Base-by-base conservation (phyloP, 2,329 filamentous ascomycete species). In the Aspergillus spinulosporus region DNA sequence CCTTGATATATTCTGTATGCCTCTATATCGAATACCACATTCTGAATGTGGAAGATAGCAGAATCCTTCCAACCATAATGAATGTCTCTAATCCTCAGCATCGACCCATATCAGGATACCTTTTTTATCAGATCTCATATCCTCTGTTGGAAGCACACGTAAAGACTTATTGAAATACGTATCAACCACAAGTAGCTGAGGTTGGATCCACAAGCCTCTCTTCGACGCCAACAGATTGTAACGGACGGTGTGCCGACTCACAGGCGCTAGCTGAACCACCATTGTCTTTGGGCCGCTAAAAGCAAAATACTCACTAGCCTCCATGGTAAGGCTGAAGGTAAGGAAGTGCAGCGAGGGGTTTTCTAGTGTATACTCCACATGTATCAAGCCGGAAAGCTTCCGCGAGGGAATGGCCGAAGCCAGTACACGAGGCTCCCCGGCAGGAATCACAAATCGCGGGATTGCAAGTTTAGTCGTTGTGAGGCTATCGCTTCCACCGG, bases 261-360 rank as follows among this genome's bases (percentile, higher is more conserved):
- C 78, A 0, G 94, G 94, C 45, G 96, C 82, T 43, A 97, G 77
- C 67, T 94, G 90, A 51, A 97, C 65, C 1, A 88, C 88, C 9
- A 85, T 87, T 62, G 88, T 82, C 76, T 97, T 97, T 2, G 90
- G 80, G 0, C 94, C 94, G 5, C 90, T 92, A 73, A 99, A 97
- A 0, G 92, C 93, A 74, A 97, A 97, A 52, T 91, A 84, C 62
- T 96, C 91, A 69, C 86, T 93, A 2, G 92, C 89, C 64, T 99
- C 93, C 92, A 99, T 96, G 28, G 82, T 86, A 48, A 97, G 74
- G 31, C 90, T 92, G 74, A 99, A 99, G 0, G 92, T 96, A 49
- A 99, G 83, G 74, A 96, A 95, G 72, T 99, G 94, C 71, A 87
- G 88, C 0, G 93, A 97, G 0, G 92, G 89, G 70, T 99, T 99